These are phyloP conservation scores for Candida parachauliodes DNA, from an alignment of 805 yeast genomes.

Conservation along the genomic window DNA sequence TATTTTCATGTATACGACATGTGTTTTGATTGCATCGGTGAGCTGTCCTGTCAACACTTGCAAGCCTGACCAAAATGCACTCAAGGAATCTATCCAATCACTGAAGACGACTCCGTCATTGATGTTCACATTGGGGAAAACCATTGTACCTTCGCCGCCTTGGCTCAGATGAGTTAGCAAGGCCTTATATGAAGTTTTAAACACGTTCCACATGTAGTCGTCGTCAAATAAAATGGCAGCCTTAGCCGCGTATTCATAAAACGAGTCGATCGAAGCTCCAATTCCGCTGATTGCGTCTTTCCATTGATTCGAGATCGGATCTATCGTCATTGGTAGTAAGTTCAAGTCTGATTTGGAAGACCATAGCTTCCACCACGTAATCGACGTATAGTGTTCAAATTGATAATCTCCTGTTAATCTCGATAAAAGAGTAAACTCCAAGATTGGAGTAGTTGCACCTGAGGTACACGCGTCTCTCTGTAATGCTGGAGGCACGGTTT, in stretches of 20 bases:
- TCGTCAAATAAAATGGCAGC: constrained; percentile 65
- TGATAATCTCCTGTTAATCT: constrained; percentile 68
- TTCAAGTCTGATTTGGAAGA: constrained; percentile 54
- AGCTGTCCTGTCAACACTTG: constrained; percentile 77
- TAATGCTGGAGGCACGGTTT: constrained; percentile 38
- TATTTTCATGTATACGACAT: constrained; percentile 62
- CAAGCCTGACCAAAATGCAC: constrained; percentile 88
- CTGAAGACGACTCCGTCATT: constrained; percentile 47
- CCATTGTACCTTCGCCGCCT: constrained; percentile 28
- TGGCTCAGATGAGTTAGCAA: constrained; percentile 42
- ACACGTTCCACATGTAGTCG: constrained; percentile 58
- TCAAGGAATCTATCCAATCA: constrained; percentile 79
- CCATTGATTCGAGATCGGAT: constrained; percentile 55
- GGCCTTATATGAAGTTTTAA: constrained; percentile 52
- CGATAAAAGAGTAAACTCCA: constrained; percentile 77
- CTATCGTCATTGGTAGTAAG: constrained; percentile 74
- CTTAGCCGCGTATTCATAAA: constrained; percentile 84
- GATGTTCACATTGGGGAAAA: constrained; percentile 58
- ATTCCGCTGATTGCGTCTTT: constrained; percentile 64
- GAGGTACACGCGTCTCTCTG: constrained; percentile 77
- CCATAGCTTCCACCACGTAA: constrained; percentile 73
- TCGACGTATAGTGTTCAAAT: constrained; percentile 59
- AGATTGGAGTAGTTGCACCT: constrained; percentile 79
- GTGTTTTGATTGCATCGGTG: constrained; percentile 57
- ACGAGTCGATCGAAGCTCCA: constrained; percentile 91